Percentiles rank a stretch among this genome's conserved stretches.
Conservation (phyloP, 2,329 filamentous ascomycete species). For the Cordyceps tenuipes region DNA sequence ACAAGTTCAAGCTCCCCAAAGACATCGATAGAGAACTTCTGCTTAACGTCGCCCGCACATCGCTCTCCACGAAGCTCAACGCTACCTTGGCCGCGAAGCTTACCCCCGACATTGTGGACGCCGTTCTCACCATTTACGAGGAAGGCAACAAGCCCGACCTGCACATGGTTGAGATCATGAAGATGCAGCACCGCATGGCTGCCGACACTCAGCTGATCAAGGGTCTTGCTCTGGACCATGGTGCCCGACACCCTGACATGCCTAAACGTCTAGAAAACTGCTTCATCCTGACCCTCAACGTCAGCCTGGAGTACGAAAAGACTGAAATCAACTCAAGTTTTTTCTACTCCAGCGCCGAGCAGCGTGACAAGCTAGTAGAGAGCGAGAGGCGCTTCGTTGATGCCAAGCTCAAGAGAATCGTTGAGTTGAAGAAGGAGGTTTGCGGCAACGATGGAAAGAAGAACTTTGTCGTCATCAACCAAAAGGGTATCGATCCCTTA, state of each 20-base stretch:
- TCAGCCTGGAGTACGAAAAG: conserved; percentile 97
- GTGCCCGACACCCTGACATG: conserved; percentile 96
- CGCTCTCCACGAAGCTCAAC: conserved; percentile 92
- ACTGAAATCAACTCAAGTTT: conserved; percentile 98
- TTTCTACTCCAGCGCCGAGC: conserved; percentile 95
- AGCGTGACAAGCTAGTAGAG: conserved; percentile 96
- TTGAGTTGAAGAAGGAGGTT: conserved; percentile 95
- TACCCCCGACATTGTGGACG: conserved; percentile 91
- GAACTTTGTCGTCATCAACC: conserved; percentile 96
- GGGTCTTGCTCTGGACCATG: conserved; percentile 88
- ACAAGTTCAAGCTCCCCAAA: conserved; percentile 81
- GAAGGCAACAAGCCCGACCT: conserved; percentile 86
- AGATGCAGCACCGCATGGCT: conserved; percentile 96
- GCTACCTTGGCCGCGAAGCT: conserved; percentile 79
- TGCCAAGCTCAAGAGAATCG: conserved; percentile 92
- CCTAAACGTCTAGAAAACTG: conserved; percentile 94
- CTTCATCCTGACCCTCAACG: conserved; percentile 88
- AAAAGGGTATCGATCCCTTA: conserved; percentile 96
- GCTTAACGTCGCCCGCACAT: conserved; percentile 86
- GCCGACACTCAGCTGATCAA: conserved; percentile 94
- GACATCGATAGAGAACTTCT: conserved; percentile 91
- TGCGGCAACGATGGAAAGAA: conserved; percentile 91
- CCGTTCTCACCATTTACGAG: conserved; percentile 89
- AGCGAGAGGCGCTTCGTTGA: conserved; percentile 94
- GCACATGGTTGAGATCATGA: conserved; percentile 99